Evolutionary conservation across 169 alveolate species (phyloP).

Genomic region (Miamiensis avidus): DNA sequence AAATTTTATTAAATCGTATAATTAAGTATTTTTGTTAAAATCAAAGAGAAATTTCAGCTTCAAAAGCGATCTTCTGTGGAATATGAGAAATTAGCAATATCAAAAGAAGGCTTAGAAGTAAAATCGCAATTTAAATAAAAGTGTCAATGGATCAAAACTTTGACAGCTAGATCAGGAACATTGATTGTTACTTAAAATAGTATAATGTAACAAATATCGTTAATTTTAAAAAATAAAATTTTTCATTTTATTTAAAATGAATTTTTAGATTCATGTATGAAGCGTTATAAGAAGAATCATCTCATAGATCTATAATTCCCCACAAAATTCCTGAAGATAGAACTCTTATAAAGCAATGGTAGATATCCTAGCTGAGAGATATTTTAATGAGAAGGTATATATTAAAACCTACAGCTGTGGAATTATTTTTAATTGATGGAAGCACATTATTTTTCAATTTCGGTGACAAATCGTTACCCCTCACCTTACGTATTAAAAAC

Average conservation of each 20-base stretch:
- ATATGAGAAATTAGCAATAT: neutral
- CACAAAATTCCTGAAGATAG: conserved; percentile 26
- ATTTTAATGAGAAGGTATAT: conserved; percentile 70
- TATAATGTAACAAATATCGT: conserved; percentile 8
- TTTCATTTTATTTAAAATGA: too few relatives aligned
- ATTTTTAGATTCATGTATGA: conserved; percentile 27
- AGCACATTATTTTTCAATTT: conserved; percentile 50
- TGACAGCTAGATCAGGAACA: conserved; percentile 13
- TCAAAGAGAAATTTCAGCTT: too few relatives aligned
- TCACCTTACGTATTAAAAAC: too few relatives aligned
- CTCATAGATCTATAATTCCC: conserved; percentile 26
- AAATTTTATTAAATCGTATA: too few relatives aligned
- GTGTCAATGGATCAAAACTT: conserved; percentile 16
- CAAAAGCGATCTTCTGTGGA: too few relatives aligned
- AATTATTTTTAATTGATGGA: conserved; percentile 60
- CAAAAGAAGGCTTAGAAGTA: neutral
- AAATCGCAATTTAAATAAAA: neutral
- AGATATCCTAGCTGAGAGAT: conserved; percentile 52
- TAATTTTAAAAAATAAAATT: too few relatives aligned
- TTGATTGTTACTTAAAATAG: conserved; percentile 4
- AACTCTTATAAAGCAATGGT: conserved; percentile 37
- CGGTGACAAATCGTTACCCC: neutral
- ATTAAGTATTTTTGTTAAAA: too few relatives aligned
- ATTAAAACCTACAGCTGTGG: conserved; percentile 64
- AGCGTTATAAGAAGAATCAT: conserved; percentile 11